Percentiles rank a stretch among this genome's conserved stretches.
These are phyloP conservation scores for Hypoxylon perforatum DNA, from an alignment of 495 filamentous ascomycete species.

Conservation along the genomic window DNA sequence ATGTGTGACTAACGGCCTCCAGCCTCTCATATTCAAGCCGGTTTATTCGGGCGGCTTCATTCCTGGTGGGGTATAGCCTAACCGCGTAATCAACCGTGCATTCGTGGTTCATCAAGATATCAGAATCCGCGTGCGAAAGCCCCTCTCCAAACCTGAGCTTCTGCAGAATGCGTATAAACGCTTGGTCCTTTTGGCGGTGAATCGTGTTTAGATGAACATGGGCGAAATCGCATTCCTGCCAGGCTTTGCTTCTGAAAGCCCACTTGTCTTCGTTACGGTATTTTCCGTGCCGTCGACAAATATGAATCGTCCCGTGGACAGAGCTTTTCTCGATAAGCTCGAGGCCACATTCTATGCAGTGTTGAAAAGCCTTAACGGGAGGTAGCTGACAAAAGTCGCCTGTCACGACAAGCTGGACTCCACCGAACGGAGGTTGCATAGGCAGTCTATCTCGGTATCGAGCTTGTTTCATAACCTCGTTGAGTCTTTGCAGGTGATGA, in stretches of 20 bases:
- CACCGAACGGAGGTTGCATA: constrained; percentile 83
- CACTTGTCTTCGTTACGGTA: constrained; percentile 53
- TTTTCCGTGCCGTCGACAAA: constrained; percentile 46
- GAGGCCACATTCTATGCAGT: constrained; percentile 80
- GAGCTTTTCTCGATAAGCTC: constrained; percentile 77
- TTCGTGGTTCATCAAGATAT: constrained; percentile 58
- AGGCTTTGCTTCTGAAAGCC: constrained; percentile 51
- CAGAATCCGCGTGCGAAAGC: constrained; percentile 49
- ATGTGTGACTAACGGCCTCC: constrained; percentile 57
- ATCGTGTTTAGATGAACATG: constrained; percentile 58
- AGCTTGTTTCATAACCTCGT: constrained; percentile 58
- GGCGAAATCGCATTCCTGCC: constrained; percentile 53
- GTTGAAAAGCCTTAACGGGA: constrained; percentile 83
- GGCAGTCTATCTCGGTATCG: constrained; percentile 49
- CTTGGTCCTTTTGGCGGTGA: constrained; percentile 63
- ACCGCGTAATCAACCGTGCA: constrained; percentile 57
- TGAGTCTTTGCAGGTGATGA: constrained; percentile 64
- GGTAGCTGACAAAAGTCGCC: constrained; percentile 97
- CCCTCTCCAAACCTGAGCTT: constrained; percentile 58
- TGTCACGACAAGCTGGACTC: constrained; percentile 91
- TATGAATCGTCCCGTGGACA: constrained; percentile 75
- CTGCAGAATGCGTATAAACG: constrained; percentile 63
- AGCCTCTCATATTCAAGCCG: constrained; percentile 50
- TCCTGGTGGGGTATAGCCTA: constrained; percentile 56
- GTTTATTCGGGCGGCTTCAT: constrained; percentile 55